Base-by-base conservation (phyloP, 805 yeast genomes). In the Metschnikowia baotianmanensis region DNA sequence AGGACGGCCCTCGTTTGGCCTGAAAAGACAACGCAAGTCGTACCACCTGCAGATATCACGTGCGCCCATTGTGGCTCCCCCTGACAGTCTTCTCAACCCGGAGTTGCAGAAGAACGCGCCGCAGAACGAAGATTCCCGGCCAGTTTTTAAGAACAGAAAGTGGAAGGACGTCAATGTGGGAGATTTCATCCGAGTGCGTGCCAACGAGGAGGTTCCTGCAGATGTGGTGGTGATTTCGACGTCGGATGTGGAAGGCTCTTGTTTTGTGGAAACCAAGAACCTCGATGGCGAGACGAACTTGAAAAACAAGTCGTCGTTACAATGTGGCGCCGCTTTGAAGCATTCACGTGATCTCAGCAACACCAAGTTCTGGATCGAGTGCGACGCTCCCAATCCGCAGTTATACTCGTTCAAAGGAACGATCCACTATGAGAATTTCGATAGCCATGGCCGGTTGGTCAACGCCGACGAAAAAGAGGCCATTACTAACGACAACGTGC, bases 161-260 rank as follows among this genome's bases (percentile, higher is more conserved):
- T 51, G 56, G 56, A 51, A 51, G 40, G 54, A 51, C 36, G 36
- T 51, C 21, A 57, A 36, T 55, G 62, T 48, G 19, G 95, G 95
- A 34, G 91, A 86, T 58, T 64, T 83, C 40, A 67, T 86, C 27
- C 71, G 86, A 47, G 71, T 85, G 16, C 71, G 78, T 45, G 79
- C 79, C 48, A 82, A 86, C 59, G 87, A 83, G 47, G 86, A 82
- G 55, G 74, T 85, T 13, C 95, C 95, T 1, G 91, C 89, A 25
- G 95, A 85, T 61, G 63, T 51, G 7, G 48, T 85, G 33, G 66
- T 82, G 15, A 71, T 85, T 16, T 61, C 85, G 18, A 72, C 88
- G 9, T 78, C 90, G 0, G 79, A 86, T 26, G 87, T 81, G 52
- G 72, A 73, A 5, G 93, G 86, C 48, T 80, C 79, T 42, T 79